phyloP scores from a whole-genome alignment of 1,284 basidiomycete genomes.

The Malassezia equina region DNA sequence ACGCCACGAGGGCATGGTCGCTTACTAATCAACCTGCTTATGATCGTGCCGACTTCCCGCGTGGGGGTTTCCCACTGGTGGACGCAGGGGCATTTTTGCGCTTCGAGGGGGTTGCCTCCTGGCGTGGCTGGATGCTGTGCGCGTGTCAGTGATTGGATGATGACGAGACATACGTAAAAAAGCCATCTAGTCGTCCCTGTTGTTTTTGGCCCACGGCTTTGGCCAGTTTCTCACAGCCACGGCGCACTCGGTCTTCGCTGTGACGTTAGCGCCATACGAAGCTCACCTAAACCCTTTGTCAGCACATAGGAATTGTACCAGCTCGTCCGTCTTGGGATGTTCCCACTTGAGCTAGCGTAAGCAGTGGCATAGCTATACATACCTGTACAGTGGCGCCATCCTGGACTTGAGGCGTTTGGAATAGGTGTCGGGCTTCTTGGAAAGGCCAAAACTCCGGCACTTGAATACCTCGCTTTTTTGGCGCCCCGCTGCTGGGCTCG shows the following conservation, averaged over 20 bases:
- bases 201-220: slow-evolving; percentile 84
- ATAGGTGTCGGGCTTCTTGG: slow-evolving; percentile 84
- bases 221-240: slow-evolving; percentile 81
- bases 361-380: slow-evolving; percentile 20
- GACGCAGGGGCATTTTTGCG: slow-evolving; percentile 1
- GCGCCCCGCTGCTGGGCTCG: slow-evolving; percentile 14
- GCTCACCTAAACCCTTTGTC: slow-evolving; percentile 93
- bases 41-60: not conserved
- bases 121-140: not conserved
- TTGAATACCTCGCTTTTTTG: slow-evolving; percentile 48
- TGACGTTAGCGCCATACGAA: not conserved
- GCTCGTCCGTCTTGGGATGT: slow-evolving; percentile 79
- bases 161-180: slow-evolving; percentile 55
- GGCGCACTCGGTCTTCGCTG: slow-evolving; percentile 91
- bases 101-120: not conserved
- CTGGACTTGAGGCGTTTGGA: slow-evolving; percentile 75
- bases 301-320: slow-evolving; percentile 83
- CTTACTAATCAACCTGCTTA: not conserved
- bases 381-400: slow-evolving; percentile 81
- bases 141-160: not conserved
- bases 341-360: slow-evolving; percentile 75
- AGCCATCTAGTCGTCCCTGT: slow-evolving; percentile 89
- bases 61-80: not conserved
- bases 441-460: slow-evolving; percentile 93
- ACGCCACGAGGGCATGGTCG: not conserved